phyloP scores from a whole-genome alignment of 331 rosid species.

The Arachis monticola region DNA sequence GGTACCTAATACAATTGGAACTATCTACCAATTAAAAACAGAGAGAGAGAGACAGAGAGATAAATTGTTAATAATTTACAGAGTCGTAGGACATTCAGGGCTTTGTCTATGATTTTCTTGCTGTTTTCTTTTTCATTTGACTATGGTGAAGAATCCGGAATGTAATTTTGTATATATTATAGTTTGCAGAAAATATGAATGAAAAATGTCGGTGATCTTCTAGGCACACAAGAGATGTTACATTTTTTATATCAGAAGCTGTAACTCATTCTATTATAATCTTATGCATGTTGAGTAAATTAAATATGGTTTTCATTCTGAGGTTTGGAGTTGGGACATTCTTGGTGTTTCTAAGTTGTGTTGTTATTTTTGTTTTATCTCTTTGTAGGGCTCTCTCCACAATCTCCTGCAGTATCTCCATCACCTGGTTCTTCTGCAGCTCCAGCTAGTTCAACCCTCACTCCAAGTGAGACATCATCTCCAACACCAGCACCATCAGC shows the following conservation, averaged over 20 bases:
- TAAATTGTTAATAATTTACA: conserved; percentile 8
- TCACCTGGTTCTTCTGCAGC: conserved; percentile 35
- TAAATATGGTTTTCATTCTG: conserved; percentile 9
- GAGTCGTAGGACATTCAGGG: not conserved
- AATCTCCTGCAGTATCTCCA: conserved; percentile 43
- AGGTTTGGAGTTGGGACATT: not conserved
- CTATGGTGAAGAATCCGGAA: not conserved
- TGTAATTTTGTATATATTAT: not conserved
- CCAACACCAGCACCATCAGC: conserved; percentile 64
- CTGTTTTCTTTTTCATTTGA: conserved; percentile 1
- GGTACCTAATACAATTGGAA: not conserved
- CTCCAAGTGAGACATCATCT: conserved; percentile 47
- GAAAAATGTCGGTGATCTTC: conserved; percentile 18
- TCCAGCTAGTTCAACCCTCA: conserved; percentile 23
- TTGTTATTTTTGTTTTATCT: not conserved
- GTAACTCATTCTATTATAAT: not conserved
- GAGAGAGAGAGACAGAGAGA: no score
- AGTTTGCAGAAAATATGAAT: not conserved
- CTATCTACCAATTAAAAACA: not conserved
- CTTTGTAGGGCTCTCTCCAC: conserved; percentile 50
- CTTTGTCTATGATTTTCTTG: not conserved
- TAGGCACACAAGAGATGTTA: not conserved
- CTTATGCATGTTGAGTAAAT: conserved; percentile 6
- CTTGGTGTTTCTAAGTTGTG: conserved; percentile 25
- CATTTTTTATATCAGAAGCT: not conserved